phyloP scores from a whole-genome alignment of 768 basidiomycete species.

The Wakefieldia striispora region DNA sequence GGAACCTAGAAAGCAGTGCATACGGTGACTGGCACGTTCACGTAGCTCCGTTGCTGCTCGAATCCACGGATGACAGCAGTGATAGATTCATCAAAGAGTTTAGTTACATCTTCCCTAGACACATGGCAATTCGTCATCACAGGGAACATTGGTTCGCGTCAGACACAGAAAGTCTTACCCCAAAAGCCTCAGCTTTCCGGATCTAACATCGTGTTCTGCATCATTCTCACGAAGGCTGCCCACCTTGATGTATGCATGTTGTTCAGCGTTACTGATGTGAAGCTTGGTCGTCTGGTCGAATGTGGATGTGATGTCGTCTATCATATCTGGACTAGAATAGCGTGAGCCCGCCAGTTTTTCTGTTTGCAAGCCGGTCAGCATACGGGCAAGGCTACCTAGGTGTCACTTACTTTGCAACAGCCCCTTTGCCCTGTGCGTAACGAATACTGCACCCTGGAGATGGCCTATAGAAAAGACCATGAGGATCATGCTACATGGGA shows the following conservation, averaged over 20 bases:
- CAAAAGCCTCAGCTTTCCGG: slow-evolving; percentile 34
- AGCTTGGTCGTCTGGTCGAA: slow-evolving; percentile 39
- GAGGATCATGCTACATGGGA: neutral
- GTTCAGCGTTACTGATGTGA: slow-evolving; percentile 33
- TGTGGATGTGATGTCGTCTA: slow-evolving; percentile 28
- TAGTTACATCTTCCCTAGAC: slow-evolving; percentile 34
- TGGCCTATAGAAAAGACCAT: slow-evolving; percentile 25
- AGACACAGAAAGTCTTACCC: slow-evolving; percentile 23
- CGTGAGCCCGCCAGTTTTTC: slow-evolving; percentile 26
- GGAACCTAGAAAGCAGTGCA: neutral
- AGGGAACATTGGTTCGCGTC: neutral
- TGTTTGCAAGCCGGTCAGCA: slow-evolving; percentile 5
- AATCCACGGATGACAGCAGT: slow-evolving; percentile 32
- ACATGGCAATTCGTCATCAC: neutral
- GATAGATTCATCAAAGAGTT: slow-evolving; percentile 43
- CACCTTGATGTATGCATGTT: slow-evolving; percentile 38
- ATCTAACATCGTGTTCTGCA: slow-evolving; percentile 25
- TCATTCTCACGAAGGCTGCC: slow-evolving; percentile 37
- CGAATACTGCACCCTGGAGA: slow-evolving; percentile 38
- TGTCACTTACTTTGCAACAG: slow-evolving; percentile 31
- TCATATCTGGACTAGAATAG: slow-evolving; percentile 28
- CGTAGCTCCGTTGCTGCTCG: slow-evolving; percentile 21
- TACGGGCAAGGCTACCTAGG: neutral
- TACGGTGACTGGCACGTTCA: slow-evolving; percentile 29
- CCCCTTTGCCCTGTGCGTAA: slow-evolving; percentile 29